phyloP scores from a whole-genome alignment of 192 early-diverging fungal genomes.

The Pecoramyces ruminantium region DNA sequence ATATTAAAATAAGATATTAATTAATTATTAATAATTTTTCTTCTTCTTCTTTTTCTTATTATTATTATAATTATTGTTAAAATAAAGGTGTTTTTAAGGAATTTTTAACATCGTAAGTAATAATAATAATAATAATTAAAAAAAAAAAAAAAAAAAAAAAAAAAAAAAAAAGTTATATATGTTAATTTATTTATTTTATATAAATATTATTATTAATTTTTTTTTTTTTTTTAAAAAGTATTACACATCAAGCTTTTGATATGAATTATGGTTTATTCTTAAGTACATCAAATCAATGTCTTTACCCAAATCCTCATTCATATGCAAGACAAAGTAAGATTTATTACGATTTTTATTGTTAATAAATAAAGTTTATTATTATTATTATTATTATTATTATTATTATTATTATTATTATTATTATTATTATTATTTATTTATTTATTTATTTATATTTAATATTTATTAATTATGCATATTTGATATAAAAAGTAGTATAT shows the following conservation, averaged over 20 bases:
- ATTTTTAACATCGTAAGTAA: conserved; percentile 59
- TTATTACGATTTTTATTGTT: no score
- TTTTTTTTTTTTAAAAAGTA: conserved; percentile 10
- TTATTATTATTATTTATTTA: neutral
- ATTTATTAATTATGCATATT: no score
- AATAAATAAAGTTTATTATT: no score
- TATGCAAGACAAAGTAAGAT: conserved; percentile 24
- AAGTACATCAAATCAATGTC: conserved; percentile 38
- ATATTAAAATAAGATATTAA: no score
- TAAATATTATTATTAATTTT: neutral
- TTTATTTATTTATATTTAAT: conserved; percentile 2
- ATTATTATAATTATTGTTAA: neutral
- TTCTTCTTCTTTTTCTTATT: neutral
- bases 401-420: no score
- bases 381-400: no score
- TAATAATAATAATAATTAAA: no score
- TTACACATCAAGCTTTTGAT: conserved; percentile 59
- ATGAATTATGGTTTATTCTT: conserved; percentile 48
- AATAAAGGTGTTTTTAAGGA: conserved; percentile 88
- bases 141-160: no score
- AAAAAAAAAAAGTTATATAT: no score
- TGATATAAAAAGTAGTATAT: no score
- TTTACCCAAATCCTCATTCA: conserved; percentile 55
- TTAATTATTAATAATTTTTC: no score
- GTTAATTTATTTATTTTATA: no score